Evolutionary conservation across 2,329 filamentous ascomycete species (phyloP).

Genomic region (Penicillium sp.): DNA sequence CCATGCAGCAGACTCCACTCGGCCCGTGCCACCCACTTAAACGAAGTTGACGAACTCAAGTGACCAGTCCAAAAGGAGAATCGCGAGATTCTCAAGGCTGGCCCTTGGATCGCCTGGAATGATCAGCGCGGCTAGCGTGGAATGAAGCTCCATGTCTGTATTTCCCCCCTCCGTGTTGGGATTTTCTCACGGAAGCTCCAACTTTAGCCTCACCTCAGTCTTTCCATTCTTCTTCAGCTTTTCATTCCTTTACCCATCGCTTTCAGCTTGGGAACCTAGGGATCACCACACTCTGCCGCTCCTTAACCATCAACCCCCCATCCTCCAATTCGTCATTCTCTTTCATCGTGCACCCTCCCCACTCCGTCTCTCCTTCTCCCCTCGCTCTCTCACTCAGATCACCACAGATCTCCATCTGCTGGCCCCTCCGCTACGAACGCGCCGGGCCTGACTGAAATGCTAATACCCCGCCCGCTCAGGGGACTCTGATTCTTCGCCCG

Average conservation of each 20-base stretch:
- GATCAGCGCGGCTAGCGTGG: constrained; percentile 20
- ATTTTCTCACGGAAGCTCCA: neutral
- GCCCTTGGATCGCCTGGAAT: constrained; percentile 17
- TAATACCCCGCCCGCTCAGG: constrained; percentile 25
- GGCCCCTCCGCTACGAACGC: constrained; percentile 26
- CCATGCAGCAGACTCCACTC: neutral
- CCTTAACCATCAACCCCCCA: neutral
- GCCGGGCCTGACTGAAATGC: constrained; percentile 32
- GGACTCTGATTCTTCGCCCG: constrained; percentile 30
- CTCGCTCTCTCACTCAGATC: neutral
- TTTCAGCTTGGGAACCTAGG: neutral
- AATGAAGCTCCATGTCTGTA: constrained; percentile 22
- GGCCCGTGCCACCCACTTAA: neutral
- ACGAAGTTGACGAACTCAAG: neutral
- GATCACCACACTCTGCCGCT: neutral
- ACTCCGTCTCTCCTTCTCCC: neutral
- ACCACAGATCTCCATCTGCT: neutral
- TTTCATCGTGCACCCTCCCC: neutral
- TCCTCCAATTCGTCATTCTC: neutral
- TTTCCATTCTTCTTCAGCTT: neutral
- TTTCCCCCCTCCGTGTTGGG: neutral
- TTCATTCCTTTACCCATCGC: neutral
- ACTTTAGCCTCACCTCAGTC: neutral
- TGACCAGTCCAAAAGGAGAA: neutral
- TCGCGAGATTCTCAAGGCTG: constrained; percentile 3